Evolutionary conservation across 1,139 yeast species (phyloP), one percentile per base, ranked within the genome.

Genomic region (Candida frijolesensis): DNA sequence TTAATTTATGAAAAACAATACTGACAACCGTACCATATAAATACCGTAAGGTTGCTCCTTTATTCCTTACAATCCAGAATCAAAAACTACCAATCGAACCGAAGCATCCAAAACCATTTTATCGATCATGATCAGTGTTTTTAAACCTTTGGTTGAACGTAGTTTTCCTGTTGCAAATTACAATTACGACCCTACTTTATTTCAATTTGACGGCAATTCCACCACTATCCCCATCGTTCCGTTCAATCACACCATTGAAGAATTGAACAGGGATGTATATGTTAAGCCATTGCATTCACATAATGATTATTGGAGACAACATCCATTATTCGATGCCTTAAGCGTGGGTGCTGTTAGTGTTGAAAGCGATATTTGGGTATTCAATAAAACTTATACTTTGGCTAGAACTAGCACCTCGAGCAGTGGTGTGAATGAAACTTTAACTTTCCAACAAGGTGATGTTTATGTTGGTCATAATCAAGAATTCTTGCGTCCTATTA

Each of bases 311-410:
- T 85, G 89, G 90, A 70, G 92, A 56, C 56, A 63, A 2, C 63
- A 70, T 4, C 94, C 94, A 0, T 69, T 87, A 9, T 72, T 81
- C 51, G 86, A 84, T 53, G 92, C 91, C 0, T 64, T 86, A 35
- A 68, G 75, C 12, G 65, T 69, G 29, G 94, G 92, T 1, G 78
- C 81, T 25, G 74, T 74, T 46, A 82, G 89, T 46, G 77, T 86
- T 8, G 94, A 87, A 64, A 87, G 88, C 22, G 95, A 87, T 62
- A 80, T 86, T 41, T 87, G 90, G 90, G 66, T 70, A 42, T 74
- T 76, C 47, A 68, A 73, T 3, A 54, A 64, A 11, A 63, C 61
- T 8, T 70, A 66, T 50, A 52, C 55, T 19, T 59, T 65, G 38
- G 60, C 60, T 34, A 60, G 70, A 29, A 65, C 71, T 9, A 56